Conservation (phyloP, 2,329 filamentous ascomycete genomes). For the Pezizomycotina sp. region DNA sequence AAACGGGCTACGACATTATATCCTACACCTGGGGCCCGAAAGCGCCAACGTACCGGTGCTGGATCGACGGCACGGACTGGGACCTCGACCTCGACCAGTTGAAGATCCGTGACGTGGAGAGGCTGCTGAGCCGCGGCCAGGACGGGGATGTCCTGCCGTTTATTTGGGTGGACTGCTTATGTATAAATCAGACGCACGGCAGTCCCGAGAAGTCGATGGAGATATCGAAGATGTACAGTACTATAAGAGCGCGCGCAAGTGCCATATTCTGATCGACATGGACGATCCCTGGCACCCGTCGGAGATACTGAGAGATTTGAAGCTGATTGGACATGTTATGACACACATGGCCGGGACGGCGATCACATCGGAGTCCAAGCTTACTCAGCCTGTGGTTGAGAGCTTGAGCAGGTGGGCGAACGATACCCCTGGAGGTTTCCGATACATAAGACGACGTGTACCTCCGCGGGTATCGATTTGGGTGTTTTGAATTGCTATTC, state of each 20-base stretch:
- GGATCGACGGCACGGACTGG: conserved; percentile 2
- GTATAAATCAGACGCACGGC: conserved; percentile 22
- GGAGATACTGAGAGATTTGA: conserved; percentile 26
- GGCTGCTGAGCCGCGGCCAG: conserved; percentile 1
- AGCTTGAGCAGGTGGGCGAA: conserved; percentile 8
- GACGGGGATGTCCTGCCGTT: conserved; percentile 10
- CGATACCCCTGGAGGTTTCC: conserved; percentile 2
- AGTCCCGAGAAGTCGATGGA: conserved; percentile 14
- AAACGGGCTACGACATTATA: conserved; percentile 3
- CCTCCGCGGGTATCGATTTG: conserved; percentile 2
- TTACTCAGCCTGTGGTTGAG: conserved; percentile 19
- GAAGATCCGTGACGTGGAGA: conserved; percentile 1
- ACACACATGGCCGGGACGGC: conserved; percentile 21
- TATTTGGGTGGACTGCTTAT: conserved; percentile 23
- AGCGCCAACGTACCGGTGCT: conserved; percentile 2
- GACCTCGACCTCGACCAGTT: conserved; percentile 1
- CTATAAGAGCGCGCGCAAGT: conserved; percentile 22
- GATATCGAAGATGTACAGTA: conserved; percentile 21
- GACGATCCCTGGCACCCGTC: conserved; percentile 26
- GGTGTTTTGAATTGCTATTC: conserved; percentile 5
- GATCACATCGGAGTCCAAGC: conserved; percentile 22
- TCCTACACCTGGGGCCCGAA: conserved; percentile 4
- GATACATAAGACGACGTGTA: not conserved
- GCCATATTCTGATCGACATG: conserved; percentile 27
- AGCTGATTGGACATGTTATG: conserved; percentile 26